Evolutionary conservation across 306 rosid genomes (phyloP).

Genomic region (Abrus precatorius): DNA sequence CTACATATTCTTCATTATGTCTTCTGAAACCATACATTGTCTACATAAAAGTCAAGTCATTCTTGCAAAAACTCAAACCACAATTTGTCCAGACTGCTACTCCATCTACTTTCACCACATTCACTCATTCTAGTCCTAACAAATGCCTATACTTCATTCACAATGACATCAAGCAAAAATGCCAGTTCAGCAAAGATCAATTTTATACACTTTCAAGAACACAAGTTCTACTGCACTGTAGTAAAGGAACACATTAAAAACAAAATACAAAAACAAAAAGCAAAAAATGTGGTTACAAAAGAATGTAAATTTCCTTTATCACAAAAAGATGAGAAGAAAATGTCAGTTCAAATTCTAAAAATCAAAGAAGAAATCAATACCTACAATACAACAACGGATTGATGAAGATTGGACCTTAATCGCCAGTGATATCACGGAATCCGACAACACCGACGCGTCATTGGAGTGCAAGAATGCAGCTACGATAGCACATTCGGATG

Average conservation of each 20-base stretch:
- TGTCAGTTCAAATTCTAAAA: background rate
- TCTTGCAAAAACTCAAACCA: slow-evolving; percentile 1
- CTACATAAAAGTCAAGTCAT: background rate
- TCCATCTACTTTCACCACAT: slow-evolving; percentile 8
- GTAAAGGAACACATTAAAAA: background rate
- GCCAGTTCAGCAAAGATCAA: slow-evolving; percentile 1
- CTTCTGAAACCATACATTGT: slow-evolving; percentile 1
- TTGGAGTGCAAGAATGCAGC: background rate
- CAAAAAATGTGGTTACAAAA: background rate
- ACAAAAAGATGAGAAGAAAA: background rate
- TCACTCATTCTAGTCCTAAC: slow-evolving; percentile 1
- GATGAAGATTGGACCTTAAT: background rate
- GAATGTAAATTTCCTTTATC: background rate
- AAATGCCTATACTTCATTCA: slow-evolving; percentile 1
- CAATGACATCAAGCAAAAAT: background rate
- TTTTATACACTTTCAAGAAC: slow-evolving; percentile 15
- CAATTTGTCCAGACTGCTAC: background rate
- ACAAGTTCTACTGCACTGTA: background rate
- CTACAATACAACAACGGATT: background rate
- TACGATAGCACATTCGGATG: slow-evolving; percentile 7
- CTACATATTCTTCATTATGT: background rate
- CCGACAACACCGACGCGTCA: background rate
- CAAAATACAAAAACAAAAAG: background rate
- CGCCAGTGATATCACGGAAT: slow-evolving; percentile 26
- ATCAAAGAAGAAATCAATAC: background rate